Evolutionary conservation across 345 rosid genomes (phyloP), one percentile per base, ranked within the genome.

Genomic region (Bruguiera sexangula): DNA sequence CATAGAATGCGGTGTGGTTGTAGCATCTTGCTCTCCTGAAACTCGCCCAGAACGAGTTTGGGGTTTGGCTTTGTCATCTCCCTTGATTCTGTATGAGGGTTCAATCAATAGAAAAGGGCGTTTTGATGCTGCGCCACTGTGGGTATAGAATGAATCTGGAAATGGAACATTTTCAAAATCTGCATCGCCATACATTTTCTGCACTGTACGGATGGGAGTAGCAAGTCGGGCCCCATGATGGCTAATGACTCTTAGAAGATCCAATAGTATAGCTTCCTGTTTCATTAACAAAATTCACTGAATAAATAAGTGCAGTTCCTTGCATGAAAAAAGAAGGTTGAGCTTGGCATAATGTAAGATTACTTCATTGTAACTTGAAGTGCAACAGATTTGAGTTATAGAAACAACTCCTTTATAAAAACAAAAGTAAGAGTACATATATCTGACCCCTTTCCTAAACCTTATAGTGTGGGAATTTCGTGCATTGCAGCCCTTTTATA

Each of bases 21-120:
- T 88, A 69, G 62, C 71, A 59, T 83, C 96, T 70, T 87, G 86
- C 66, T 85, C 92, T 62, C 79, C 73, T 11, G 77, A 61, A 43
- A 78, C 39, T 43, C 82, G 85, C 48, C 87, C 72, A 19, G 83
- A 52, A 55, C 85, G 90, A 72, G 67, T 82, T 67, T 62, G 73
- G 34, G 76, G 80, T 82, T 81, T 81, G 79, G 80, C 86, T 68
- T 72, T 77, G 37, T 77, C 80, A 56, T 77, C 80, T 56, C 80
- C 80, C 19, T 77, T 77, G 73, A 77, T 68, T 77, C 43, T 77
- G 57, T 77, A 72, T 16, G 80, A 68, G 61, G 80, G 76, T 68
- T 77, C 80, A 29, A 71, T 72, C 51, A 77, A 55, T 51, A 77
- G 62, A 16, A 77, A 39, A 68, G 80, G 80, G n/a, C 70, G 76